Evolutionary conservation across 805 yeast species (phyloP).

Genomic region (Teunomyces atbi): DNA sequence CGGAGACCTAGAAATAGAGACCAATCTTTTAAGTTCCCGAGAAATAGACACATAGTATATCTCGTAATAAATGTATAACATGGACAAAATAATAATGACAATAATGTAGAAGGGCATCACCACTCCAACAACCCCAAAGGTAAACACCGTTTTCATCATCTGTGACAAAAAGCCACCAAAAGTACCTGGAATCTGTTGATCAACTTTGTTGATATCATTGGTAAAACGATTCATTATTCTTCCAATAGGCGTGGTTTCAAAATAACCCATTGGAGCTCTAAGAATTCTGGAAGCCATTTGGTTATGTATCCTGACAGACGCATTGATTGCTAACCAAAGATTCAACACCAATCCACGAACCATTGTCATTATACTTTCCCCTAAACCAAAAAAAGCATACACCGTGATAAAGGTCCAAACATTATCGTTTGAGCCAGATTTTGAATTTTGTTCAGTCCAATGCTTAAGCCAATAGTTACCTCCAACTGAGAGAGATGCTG

Average conservation of each 20-base stretch:
- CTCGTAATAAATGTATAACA: conserved; percentile 23
- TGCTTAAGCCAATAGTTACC: conserved; percentile 22
- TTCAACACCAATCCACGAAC: conserved; percentile 19
- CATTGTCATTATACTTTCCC: conserved; percentile 14
- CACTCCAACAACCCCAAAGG: conserved; percentile 22
- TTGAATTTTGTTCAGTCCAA: conserved; percentile 24
- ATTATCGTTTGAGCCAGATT: conserved; percentile 14
- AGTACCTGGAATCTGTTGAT: conserved; percentile 20
- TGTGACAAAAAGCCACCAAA: conserved; percentile 17
- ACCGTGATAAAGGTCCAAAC: conserved; percentile 18
- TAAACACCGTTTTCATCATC: conserved; percentile 16
- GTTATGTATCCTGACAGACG: conserved; percentile 23
- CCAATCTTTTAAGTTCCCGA: conserved; percentile 26
- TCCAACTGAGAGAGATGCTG: conserved; percentile 13
- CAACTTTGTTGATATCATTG: conserved; percentile 24
- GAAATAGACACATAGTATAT: conserved; percentile 25
- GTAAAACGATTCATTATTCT: conserved; percentile 29
- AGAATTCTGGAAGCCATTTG: conserved; percentile 24
- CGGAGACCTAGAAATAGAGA: conserved; percentile 24
- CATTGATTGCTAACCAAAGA: conserved; percentile 21
- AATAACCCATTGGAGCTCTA: conserved; percentile 29
- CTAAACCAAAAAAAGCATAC: conserved; percentile 16
- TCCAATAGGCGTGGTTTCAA: conserved; percentile 30
- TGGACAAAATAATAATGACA: conserved; percentile 17
- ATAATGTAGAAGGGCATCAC: conserved; percentile 25